Conservation (phyloP, 139 green algal genomes). For the Diplosphaera chodatii region DNA sequence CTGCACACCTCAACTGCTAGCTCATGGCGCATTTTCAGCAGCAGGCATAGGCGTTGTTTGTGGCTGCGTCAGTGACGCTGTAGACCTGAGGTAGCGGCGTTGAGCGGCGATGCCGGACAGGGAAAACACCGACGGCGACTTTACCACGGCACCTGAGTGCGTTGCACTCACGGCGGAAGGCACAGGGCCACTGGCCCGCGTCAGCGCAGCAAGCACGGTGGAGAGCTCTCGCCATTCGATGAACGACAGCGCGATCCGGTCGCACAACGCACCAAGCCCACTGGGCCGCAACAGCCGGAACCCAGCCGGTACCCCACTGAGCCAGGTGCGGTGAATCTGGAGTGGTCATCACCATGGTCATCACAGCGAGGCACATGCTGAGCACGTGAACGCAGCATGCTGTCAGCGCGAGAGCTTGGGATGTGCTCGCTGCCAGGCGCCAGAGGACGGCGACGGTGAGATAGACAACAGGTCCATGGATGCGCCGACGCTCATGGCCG, state of each 20-base stretch:
- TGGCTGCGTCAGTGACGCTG: no score
- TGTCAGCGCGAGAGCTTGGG: no score
- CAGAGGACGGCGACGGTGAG: background rate
- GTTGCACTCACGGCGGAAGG: background rate
- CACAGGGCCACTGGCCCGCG: background rate
- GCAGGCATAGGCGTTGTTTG: no score
- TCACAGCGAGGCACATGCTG: no score
- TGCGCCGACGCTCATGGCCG: background rate
- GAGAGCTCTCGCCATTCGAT: background rate
- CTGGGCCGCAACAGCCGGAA: background rate
- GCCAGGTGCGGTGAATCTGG: background rate
- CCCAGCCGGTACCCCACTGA: background rate
- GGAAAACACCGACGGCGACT: background rate
- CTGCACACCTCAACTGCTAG: no score
- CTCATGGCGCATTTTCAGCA: no score
- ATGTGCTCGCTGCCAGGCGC: no score
- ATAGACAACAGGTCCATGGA: background rate
- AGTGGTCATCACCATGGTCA: no score
- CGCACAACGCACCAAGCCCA: background rate
- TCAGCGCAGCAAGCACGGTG: background rate
- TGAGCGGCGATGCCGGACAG: background rate
- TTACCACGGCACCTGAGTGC: background rate
- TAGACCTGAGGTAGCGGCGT: no score
- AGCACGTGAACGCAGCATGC: no score
- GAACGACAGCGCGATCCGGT: background rate